These are phyloP conservation scores for Fusarium stilboides DNA, from an alignment of 2,329 filamentous ascomycete genomes.

Conservation along the genomic window DNA sequence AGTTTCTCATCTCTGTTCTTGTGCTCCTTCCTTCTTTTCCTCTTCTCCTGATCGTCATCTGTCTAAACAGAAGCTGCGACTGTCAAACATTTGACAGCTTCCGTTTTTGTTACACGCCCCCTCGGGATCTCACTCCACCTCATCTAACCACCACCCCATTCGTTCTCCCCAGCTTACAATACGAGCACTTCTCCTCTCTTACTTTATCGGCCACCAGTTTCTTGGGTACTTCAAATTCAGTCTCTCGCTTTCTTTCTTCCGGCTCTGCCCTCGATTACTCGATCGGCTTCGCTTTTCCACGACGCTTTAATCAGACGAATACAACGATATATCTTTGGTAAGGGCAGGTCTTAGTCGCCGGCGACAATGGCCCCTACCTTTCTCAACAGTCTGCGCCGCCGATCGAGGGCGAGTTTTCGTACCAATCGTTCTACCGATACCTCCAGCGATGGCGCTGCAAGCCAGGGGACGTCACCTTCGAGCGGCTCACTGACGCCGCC, in stretches of 20 bases:
- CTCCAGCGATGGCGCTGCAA: slow-evolving; percentile 71
- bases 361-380: slow-evolving; percentile 74
- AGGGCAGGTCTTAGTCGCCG: slow-evolving; percentile 41
- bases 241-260: slow-evolving; percentile 23
- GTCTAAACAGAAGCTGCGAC: slow-evolving; percentile 18
- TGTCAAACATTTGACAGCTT: slow-evolving; percentile 23
- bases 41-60: slow-evolving; percentile 6
- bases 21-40: slow-evolving; percentile 9
- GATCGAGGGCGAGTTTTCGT: slow-evolving; percentile 81
- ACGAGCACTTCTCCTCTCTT: slow-evolving; percentile 37
- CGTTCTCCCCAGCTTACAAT: slow-evolving; percentile 36
- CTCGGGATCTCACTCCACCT: slow-evolving; percentile 38
- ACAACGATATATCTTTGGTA: slow-evolving; percentile 21
- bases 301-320: slow-evolving; percentile 18
- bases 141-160: slow-evolving; percentile 36
- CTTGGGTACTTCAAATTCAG: slow-evolving; percentile 31
- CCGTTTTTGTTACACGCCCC: slow-evolving; percentile 39
- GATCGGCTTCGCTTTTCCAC: slow-evolving; percentile 16
- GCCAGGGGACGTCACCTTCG: slow-evolving; percentile 73
- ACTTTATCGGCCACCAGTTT: slow-evolving; percentile 16
- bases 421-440: slow-evolving; percentile 74
- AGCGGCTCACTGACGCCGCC: slow-evolving; percentile 83
- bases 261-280: slow-evolving; percentile 10
- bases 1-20: slow-evolving; percentile 9
- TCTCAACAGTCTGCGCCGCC: slow-evolving; percentile 79